A percentile compares a stretch with the other conserved stretches of the same genome.
phyloP scores from a whole-genome alignment of 192 early-diverging fungal species.

The Coemansia sp. region DNA sequence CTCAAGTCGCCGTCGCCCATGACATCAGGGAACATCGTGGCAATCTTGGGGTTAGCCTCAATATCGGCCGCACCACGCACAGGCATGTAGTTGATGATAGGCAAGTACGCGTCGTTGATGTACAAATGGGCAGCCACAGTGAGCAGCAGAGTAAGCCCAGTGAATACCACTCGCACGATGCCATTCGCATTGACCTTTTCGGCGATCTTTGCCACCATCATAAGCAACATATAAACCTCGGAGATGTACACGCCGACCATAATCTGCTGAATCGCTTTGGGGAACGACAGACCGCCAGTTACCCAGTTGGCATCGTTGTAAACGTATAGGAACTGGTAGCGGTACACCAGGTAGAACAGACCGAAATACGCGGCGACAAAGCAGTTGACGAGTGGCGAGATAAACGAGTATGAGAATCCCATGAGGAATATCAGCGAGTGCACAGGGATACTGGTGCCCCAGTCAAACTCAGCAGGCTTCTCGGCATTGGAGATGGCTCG shows the following conservation, averaged over 20 bases:
- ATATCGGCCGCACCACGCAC: slow-evolving; percentile 50
- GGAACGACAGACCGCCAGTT: slow-evolving; percentile 73
- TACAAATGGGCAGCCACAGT: slow-evolving; percentile 61
- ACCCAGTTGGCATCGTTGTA: slow-evolving; percentile 63
- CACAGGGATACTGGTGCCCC: slow-evolving; percentile 68
- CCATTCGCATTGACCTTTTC: slow-evolving; percentile 44
- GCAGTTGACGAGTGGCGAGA: slow-evolving; percentile 81
- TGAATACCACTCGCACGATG: slow-evolving; percentile 48
- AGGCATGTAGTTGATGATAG: slow-evolving; percentile 63
- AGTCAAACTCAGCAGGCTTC: slow-evolving; percentile 60
- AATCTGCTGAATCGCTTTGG: slow-evolving; percentile 64
- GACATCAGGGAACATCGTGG: slow-evolving; percentile 38
- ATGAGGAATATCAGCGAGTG: slow-evolving; percentile 74
- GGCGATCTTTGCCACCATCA: slow-evolving; percentile 64
- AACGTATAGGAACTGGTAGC: slow-evolving; percentile 85
- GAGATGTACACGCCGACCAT: slow-evolving; percentile 76
- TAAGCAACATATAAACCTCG: slow-evolving; percentile 77
- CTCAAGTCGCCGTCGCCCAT: slow-evolving; percentile 21
- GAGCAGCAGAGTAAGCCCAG: slow-evolving; percentile 55
- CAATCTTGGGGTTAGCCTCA: slow-evolving; percentile 42
- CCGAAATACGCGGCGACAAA: slow-evolving; percentile 81
- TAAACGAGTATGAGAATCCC: slow-evolving; percentile 79
- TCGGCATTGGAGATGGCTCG: slow-evolving; percentile 65
- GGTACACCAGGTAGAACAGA: slow-evolving; percentile 76
- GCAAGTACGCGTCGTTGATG: slow-evolving; percentile 63